Evolutionary conservation across 352 stramenopile genomes (phyloP).

Genomic region (Phytophthora fragariaefolia): DNA sequence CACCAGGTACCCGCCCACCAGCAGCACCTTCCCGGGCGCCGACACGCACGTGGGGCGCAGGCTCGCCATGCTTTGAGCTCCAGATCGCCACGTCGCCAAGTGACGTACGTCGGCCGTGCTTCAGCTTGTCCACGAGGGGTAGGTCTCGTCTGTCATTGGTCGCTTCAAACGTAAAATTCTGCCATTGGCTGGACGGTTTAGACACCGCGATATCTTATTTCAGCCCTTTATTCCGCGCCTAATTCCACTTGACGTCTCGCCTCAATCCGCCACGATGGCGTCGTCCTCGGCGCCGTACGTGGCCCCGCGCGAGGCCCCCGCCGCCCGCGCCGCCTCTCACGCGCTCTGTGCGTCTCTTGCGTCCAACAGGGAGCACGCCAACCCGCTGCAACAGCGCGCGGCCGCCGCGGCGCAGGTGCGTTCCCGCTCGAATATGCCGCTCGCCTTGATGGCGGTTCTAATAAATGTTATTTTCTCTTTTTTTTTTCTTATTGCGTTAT

Average conservation of each 20-base stretch:
- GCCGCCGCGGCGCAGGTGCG: slow-evolving; percentile 62
- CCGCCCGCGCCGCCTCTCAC: slow-evolving; percentile 9
- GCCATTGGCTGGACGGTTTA: slow-evolving; percentile 14
- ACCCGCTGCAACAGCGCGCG: slow-evolving; percentile 65
- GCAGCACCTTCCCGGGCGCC: slow-evolving; percentile 96
- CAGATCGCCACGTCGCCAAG: slow-evolving; percentile 2
- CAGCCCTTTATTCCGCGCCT: slow-evolving; percentile 21
- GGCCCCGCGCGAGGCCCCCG: not conserved
- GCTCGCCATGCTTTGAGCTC: slow-evolving; percentile 5
- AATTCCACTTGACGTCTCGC: slow-evolving; percentile 15
- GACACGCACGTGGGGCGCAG: slow-evolving; percentile 70
- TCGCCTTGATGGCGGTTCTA: too few relatives aligned
- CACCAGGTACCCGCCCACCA: slow-evolving; percentile 96
- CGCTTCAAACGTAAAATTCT: slow-evolving; percentile 11
- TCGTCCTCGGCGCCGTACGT: slow-evolving; percentile 39
- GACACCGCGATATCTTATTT: slow-evolving; percentile 16
- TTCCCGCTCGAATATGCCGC: too few relatives aligned
- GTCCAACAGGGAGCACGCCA: slow-evolving; percentile 23
- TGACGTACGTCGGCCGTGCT: slow-evolving; percentile 7
- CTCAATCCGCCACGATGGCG: slow-evolving; percentile 27
- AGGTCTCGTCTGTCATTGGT: slow-evolving; percentile 11
- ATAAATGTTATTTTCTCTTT: too few relatives aligned
- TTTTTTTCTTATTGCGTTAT: not conserved
- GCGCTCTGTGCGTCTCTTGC: slow-evolving; percentile 18
- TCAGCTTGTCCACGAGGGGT: slow-evolving; percentile 5